These are phyloP conservation scores for Blastocystis sp. DNA, from an alignment of 352 stramenopile genomes.

Conservation along the genomic window DNA sequence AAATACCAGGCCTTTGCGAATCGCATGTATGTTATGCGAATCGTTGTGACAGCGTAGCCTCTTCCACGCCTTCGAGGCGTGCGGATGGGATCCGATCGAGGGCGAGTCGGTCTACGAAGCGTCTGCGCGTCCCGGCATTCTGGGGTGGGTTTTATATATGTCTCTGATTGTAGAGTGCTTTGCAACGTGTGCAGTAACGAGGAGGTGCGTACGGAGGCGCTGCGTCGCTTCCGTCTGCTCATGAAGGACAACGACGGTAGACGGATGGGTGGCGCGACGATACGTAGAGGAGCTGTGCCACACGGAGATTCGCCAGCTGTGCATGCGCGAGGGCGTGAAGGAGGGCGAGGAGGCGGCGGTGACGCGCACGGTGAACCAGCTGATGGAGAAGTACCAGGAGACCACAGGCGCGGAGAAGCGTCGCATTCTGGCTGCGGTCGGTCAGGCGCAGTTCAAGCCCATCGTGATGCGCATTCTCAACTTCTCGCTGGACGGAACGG, in stretches of 20 bases:
- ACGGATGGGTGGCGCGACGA: neutral
- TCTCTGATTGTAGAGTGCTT: neutral
- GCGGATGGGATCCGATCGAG: conserved; percentile 11
- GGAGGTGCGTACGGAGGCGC: neutral
- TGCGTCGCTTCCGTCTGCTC: neutral
- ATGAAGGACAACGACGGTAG: neutral
- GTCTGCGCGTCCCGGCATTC: neutral
- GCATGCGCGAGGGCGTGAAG: conserved; percentile 65
- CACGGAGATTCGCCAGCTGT: conserved; percentile 9
- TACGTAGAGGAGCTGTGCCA: conserved; percentile 4
- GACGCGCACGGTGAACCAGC: conserved; percentile 64
- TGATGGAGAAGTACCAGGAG: conserved; percentile 64
- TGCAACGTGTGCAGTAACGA: conserved; percentile 5
- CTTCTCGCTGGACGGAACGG: conserved; percentile 65
- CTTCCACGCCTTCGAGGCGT: neutral
- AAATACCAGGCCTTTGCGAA: neutral
- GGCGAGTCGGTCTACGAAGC: neutral
- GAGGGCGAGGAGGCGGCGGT: conserved; percentile 64
- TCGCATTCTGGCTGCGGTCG: conserved; percentile 63
- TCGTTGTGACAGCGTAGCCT: neutral
- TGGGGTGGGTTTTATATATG: neutral
- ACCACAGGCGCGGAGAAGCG: conserved; percentile 30
- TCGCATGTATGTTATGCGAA: neutral
- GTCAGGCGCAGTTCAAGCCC: conserved; percentile 61
- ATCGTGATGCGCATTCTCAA: conserved; percentile 68